These are phyloP conservation scores for Zygosaccharomyces sapae DNA, from an alignment of 1,139 yeast genomes.

Conservation along the genomic window DNA sequence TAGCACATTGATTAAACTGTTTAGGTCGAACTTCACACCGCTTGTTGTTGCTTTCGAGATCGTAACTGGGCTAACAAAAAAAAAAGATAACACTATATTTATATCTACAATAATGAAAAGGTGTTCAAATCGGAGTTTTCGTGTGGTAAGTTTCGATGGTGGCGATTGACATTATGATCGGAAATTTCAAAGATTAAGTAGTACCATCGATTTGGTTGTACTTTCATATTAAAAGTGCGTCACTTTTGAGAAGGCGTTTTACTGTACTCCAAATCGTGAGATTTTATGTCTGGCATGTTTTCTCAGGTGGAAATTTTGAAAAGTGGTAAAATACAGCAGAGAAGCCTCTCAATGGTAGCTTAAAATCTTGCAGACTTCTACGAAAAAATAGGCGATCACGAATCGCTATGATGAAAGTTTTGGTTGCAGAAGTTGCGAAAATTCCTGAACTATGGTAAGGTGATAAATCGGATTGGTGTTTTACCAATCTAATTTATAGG, in stretches of 20 bases:
- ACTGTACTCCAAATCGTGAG: slow-evolving; percentile 32
- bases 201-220: slow-evolving; percentile 60
- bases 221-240: slow-evolving; percentile 52
- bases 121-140: too few species aligned
- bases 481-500: slow-evolving; percentile 39
- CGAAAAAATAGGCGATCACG: slow-evolving; percentile 44
- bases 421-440: slow-evolving; percentile 52
- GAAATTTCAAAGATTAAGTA: slow-evolving; percentile 43
- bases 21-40: too few species aligned
- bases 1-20: too few species aligned
- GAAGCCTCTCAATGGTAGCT: slow-evolving; percentile 28
- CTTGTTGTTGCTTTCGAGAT: too few species aligned
- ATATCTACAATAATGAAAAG: too few species aligned
- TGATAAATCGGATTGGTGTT: slow-evolving; percentile 47
- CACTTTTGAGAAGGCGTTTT: slow-evolving; percentile 55
- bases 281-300: slow-evolving; percentile 15
- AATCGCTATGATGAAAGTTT: slow-evolving; percentile 57
- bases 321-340: slow-evolving; percentile 34
- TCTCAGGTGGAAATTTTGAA: slow-evolving; percentile 27
- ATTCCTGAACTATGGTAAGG: slow-evolving; percentile 62
- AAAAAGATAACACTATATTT: too few species aligned
- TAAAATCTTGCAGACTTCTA: slow-evolving; percentile 31
- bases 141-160: slow-evolving; percentile 44
- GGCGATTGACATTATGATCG: slow-evolving; percentile 48
- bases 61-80: too few species aligned